phyloP scores from a whole-genome alignment of 768 basidiomycete species.

The Chalciporus chontae region DNA sequence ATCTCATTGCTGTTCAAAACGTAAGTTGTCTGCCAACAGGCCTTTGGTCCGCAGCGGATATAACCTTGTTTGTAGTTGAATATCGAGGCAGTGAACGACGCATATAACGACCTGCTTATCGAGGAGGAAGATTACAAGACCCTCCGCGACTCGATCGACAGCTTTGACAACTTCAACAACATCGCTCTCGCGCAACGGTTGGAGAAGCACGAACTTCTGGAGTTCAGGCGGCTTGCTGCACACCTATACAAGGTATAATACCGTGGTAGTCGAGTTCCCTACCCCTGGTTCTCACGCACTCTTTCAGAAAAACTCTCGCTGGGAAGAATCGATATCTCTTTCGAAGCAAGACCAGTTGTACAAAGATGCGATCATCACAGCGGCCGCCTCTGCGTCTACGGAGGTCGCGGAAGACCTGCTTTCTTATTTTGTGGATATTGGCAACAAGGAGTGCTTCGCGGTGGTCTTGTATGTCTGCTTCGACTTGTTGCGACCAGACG shows the following conservation, averaged over 20 bases:
- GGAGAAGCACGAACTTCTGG: constrained; percentile 87
- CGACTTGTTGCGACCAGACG: constrained; percentile 89
- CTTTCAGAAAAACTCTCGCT: constrained; percentile 82
- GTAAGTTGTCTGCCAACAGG: constrained; percentile 39
- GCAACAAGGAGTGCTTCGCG: constrained; percentile 97
- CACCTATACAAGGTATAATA: constrained; percentile 85
- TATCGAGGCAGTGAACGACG: constrained; percentile 95
- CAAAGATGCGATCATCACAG: constrained; percentile 95
- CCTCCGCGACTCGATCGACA: constrained; percentile 94
- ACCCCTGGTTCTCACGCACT: not conserved
- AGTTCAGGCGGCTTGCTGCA: constrained; percentile 92
- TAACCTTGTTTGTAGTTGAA: constrained; percentile 65
- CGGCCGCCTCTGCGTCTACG: constrained; percentile 75
- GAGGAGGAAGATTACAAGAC: constrained; percentile 99
- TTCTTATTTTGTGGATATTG: constrained; percentile 96
- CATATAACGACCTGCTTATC: constrained; percentile 96
- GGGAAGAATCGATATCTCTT: constrained; percentile 94
- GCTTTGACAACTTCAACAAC: constrained; percentile 97
- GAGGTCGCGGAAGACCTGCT: constrained; percentile 94
- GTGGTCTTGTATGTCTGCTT: constrained; percentile 89
- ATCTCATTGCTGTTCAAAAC: constrained; percentile 95
- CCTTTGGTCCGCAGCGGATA: not conserved
- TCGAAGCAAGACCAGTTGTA: constrained; percentile 97
- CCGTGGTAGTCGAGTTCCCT: not conserved
- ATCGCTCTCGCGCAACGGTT: constrained; percentile 79